Evolutionary conservation across 2,329 filamentous ascomycete genomes (phyloP).

Genomic region (Tolypocladium capitatum): DNA sequence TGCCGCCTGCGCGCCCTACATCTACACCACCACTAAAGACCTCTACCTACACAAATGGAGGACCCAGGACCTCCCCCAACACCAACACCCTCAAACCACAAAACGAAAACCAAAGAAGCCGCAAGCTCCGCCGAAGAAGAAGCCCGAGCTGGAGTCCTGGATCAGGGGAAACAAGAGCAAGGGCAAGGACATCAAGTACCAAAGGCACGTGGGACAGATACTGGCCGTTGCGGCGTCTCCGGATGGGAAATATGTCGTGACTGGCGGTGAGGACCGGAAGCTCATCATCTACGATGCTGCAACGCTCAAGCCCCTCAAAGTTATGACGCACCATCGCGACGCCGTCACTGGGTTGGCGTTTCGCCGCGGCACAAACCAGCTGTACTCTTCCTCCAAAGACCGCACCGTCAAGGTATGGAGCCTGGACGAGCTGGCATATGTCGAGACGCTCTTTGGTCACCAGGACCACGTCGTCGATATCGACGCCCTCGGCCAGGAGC

Average conservation of each 20-base stretch:
- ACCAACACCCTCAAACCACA: slow-evolving; percentile 47
- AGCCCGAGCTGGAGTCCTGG: slow-evolving; percentile 50
- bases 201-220: slow-evolving; percentile 70
- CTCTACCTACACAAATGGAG: slow-evolving; percentile 80
- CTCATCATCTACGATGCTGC: slow-evolving; percentile 81
- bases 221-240: slow-evolving; percentile 75
- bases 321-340: slow-evolving; percentile 87
- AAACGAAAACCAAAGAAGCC: slow-evolving; percentile 45
- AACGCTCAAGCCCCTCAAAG: slow-evolving; percentile 62
- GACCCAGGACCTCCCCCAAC: slow-evolving; percentile 50
- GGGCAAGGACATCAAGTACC: slow-evolving; percentile 49
- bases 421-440: slow-evolving; percentile 79
- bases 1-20: slow-evolving; percentile 64
- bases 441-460: slow-evolving; percentile 93
- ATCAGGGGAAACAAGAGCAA: slow-evolving; percentile 49
- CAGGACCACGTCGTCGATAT: slow-evolving; percentile 83
- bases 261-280: slow-evolving; percentile 72
- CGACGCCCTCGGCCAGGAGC: slow-evolving; percentile 69
- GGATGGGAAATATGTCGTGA: slow-evolving; percentile 82
- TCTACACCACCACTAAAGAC: slow-evolving; percentile 84
- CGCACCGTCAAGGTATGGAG: slow-evolving; percentile 94
- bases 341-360: slow-evolving; percentile 77
- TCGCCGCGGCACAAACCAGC: slow-evolving; percentile 73
- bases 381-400: slow-evolving; percentile 85
- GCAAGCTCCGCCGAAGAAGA: slow-evolving; percentile 43